A percentile compares a stretch with the other conserved stretches of the same genome.
Evolutionary conservation across 495 filamentous ascomycete species (phyloP).

Genomic region (Lepidopterella palustris): DNA sequence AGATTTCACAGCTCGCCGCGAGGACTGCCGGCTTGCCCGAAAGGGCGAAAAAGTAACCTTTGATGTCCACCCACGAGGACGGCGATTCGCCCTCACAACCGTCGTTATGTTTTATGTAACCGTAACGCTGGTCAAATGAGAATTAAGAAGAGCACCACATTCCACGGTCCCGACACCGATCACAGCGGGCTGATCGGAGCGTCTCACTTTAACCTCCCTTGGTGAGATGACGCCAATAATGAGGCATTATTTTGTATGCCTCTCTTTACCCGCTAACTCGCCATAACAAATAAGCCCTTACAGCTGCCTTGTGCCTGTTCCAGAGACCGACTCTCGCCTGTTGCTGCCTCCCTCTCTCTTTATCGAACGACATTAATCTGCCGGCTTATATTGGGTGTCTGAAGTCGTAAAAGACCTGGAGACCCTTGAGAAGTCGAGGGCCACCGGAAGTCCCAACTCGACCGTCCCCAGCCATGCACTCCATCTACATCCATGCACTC

Average conservation of each 20-base stretch:
- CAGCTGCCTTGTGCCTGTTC: background rate
- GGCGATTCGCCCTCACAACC: background rate
- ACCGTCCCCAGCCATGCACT: slow-evolving; percentile 7
- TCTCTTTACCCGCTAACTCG: background rate
- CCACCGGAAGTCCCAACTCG: background rate
- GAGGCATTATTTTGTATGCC: background rate
- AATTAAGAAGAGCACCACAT: background rate
- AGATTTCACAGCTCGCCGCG: background rate
- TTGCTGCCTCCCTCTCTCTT: no score
- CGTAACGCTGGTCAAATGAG: background rate
- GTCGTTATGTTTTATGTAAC: background rate
- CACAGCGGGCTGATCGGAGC: background rate
- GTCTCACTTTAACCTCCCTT: background rate
- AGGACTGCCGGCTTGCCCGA: slow-evolving; percentile 8
- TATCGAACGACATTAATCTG: no score
- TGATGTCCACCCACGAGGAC: background rate
- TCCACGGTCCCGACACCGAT: background rate
- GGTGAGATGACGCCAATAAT: slow-evolving; percentile 2
- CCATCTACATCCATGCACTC: slow-evolving; percentile 8
- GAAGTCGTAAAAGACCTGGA: no score
- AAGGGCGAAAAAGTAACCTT: no score
- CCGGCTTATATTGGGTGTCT: no score
- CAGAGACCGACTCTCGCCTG: background rate
- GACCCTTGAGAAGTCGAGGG: no score
- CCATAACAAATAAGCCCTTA: background rate